phyloP scores from a whole-genome alignment of 2,329 filamentous ascomycete genomes.

The Fragosphaeria purpurea region DNA sequence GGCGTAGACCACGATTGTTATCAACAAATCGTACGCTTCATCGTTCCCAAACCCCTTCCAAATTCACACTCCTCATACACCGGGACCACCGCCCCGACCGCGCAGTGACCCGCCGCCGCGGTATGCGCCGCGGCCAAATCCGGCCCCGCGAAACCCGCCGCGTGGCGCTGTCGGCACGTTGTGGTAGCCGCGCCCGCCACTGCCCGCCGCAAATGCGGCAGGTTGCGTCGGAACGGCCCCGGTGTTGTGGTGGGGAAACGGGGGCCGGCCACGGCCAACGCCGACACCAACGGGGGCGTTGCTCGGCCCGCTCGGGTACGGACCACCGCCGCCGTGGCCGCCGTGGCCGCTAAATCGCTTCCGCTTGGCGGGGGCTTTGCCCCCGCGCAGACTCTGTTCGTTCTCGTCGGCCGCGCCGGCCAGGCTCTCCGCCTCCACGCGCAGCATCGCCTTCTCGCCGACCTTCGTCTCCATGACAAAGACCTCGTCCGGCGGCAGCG shows the following conservation, averaged over 20 bases:
- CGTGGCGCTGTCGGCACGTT: conserved; percentile 1
- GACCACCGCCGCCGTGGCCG: too few relatives aligned
- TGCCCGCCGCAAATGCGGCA: background rate
- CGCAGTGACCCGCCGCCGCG: conserved; percentile 1
- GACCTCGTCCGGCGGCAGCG: conserved; percentile 58
- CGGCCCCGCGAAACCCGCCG: background rate
- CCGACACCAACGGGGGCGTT: background rate
- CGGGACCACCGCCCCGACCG: conserved; percentile 2
- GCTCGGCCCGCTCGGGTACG: background rate
- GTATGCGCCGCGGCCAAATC: conserved; percentile 2
- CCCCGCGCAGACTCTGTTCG: conserved; percentile 19
- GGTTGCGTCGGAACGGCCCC: conserved; percentile 4
- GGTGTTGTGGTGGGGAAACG: background rate
- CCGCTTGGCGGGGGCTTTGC: conserved; percentile 38
- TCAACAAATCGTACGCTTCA: too few relatives aligned
- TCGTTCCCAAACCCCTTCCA: too few relatives aligned
- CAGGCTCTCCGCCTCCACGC: conserved; percentile 61
- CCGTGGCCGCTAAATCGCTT: background rate
- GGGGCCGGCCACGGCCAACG: background rate
- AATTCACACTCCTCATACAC: too few relatives aligned
- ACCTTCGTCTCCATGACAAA: conserved; percentile 75
- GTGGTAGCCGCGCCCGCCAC: conserved; percentile 8
- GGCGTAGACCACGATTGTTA: too few relatives aligned
- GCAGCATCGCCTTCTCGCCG: conserved; percentile 74
- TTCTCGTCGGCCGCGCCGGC: background rate